Evolutionary conservation across 108 stramenopile species (phyloP), one percentile per base, ranked within the genome.

Genomic region (Stephanodiscus minutulus): DNA sequence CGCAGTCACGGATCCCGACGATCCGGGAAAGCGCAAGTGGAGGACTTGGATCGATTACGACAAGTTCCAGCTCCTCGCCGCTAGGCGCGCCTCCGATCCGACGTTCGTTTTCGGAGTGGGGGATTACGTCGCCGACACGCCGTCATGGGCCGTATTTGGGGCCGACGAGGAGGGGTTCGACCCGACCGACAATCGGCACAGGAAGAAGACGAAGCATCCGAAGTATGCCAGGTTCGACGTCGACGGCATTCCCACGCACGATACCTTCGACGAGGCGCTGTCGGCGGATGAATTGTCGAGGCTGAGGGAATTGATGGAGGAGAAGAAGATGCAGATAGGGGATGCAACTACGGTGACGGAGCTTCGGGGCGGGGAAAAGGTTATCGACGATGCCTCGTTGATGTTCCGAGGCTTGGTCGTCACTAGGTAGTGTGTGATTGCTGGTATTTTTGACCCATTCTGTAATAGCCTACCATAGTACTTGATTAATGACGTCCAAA

Each of bases 21-120:
- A 69, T 29, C 85, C 86, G 24, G 88, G 85, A 5, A 76, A 77
- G 39, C 84, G 95, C 20, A 76, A 72, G 71, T 98, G 98, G 98
- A 82, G 81, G 53, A 97, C 98, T 7, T 98, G 98, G 98, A 97
- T 98, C 63, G 88, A 98, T 82, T 98, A 98, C 69, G 89, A 89
- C 31, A 87, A 84, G 62, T 98, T 96, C 68, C 89, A 97, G 36
- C 85, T 88, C 62, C 79, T 98, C 43, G 86, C 83, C 18, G 64
- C 46, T 27, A 71, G 64, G 41, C 73, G 84, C 64, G 68, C 62
- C 18, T 70, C 64, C 7, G 85, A 92, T 79, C 88, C 87, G 12
- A 61, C 87, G 22, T 88, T 88, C 39, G 89, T 70, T 3, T 96
- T 94, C 81, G 66, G 68, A 2, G 92, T 93, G 1, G 75, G 77